A percentile compares a stretch with the other conserved stretches of the same genome.
Conservation (phyloP, 1,284 basidiomycete genomes). For the Cyathus olla region DNA sequence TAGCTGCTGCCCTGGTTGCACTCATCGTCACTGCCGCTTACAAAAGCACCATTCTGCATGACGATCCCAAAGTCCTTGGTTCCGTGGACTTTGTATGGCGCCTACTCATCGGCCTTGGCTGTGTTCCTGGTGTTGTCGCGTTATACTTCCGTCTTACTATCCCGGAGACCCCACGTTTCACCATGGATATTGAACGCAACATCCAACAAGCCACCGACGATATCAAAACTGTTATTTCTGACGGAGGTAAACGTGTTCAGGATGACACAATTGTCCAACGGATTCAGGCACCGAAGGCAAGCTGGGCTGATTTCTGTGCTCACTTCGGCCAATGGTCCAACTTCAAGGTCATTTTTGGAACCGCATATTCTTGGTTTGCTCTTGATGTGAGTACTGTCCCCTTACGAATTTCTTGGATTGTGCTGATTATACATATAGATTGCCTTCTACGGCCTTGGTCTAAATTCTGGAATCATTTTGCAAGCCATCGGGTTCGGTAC, state of each 20-base stretch:
- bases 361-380: constrained; percentile 82
- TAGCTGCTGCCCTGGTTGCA: constrained; percentile 76
- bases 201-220: constrained; percentile 78
- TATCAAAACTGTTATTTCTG: constrained; percentile 72
- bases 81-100: constrained; percentile 76
- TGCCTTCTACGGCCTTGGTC: constrained; percentile 87
- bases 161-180: constrained; percentile 87
- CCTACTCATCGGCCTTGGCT: constrained; percentile 78
- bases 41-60: constrained; percentile 68
- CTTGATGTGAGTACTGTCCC: constrained; percentile 62
- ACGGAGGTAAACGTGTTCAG: constrained; percentile 63
- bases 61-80: constrained; percentile 50
- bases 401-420: constrained; percentile 8
- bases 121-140: constrained; percentile 73
- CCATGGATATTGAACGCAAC: constrained; percentile 91
- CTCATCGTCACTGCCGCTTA: constrained; percentile 77
- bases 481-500: constrained; percentile 68
- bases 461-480: constrained; percentile 81
- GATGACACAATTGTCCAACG: constrained; percentile 68
- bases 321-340: constrained; percentile 77
- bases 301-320: constrained; percentile 68
- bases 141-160: constrained; percentile 85
- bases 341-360: constrained; percentile 73
- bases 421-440: constrained; percentile 56
- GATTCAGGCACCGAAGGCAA: constrained; percentile 74